Evolutionary conservation across 2,329 filamentous ascomycete genomes (phyloP).

Genomic region (Colletotrichum filicis): DNA sequence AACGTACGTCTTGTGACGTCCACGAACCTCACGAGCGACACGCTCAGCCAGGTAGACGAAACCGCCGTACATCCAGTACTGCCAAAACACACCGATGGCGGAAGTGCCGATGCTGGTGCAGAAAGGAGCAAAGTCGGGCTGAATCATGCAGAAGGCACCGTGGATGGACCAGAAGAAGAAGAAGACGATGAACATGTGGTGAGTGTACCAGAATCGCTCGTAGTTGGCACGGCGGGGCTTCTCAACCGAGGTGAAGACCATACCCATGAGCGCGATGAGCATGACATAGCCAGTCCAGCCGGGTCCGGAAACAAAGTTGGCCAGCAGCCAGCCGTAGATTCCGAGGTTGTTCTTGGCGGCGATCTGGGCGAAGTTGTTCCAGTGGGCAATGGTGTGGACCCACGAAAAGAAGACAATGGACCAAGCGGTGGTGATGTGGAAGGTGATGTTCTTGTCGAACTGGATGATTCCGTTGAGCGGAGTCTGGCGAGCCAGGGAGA

Average conservation of each 20-base stretch:
- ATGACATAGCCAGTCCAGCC: constrained; percentile 91
- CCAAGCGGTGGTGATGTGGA: constrained; percentile 87
- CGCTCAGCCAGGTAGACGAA: constrained; percentile 85
- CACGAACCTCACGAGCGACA: constrained; percentile 80
- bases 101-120: constrained; percentile 75
- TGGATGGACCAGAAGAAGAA: constrained; percentile 94
- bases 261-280: constrained; percentile 81
- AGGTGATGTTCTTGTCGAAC: constrained; percentile 90
- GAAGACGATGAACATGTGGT: constrained; percentile 89
- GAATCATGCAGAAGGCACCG: constrained; percentile 91
- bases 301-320: constrained; percentile 82
- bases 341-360: constrained; percentile 80
- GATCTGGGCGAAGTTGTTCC: constrained; percentile 86
- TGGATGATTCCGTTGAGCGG: constrained; percentile 88
- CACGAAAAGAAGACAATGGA: constrained; percentile 90
- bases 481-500: constrained; percentile 83
- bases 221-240: constrained; percentile 84
- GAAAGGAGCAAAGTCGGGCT: constrained; percentile 83
- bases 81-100: constrained; percentile 84
- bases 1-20: constrained; percentile 85
- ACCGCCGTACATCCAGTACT: constrained; percentile 89
- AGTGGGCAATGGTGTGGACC: constrained; percentile 87
- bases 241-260: constrained; percentile 81
- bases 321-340: constrained; percentile 80
- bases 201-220: constrained; percentile 91